A percentile compares a stretch with the other conserved stretches of the same genome.
These are phyloP conservation scores for Trichothecium sympodiale DNA, from an alignment of 2,329 filamentous ascomycete genomes.

Conservation along the genomic window DNA sequence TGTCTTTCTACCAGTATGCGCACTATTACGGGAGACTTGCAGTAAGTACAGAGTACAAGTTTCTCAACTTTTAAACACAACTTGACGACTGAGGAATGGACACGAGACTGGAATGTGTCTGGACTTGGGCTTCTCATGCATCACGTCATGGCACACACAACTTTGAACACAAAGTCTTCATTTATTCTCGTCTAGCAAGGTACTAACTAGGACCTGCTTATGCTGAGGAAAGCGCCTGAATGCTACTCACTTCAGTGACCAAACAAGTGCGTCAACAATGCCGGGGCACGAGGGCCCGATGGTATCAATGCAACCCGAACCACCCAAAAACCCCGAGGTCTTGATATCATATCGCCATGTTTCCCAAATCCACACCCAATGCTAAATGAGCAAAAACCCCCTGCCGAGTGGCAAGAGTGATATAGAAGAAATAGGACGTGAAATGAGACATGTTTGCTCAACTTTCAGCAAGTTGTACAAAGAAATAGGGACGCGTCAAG, in stretches of 20 bases:
- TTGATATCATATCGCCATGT: constrained; percentile 19
- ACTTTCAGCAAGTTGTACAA: constrained; percentile 2
- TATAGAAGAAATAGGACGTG: constrained; percentile 2
- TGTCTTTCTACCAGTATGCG: too few species aligned
- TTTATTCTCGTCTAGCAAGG: constrained; percentile 8
- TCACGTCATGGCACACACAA: too few species aligned
- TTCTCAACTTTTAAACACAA: too few species aligned
- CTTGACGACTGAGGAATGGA: too few species aligned
- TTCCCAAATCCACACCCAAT: constrained; percentile 17
- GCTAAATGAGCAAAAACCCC: constrained; percentile 6
- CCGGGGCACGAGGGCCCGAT: constrained; percentile 21
- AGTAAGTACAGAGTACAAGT: too few species aligned
- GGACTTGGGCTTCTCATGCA: too few species aligned
- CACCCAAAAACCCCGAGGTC: constrained; percentile 11
- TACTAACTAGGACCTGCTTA: not conserved
- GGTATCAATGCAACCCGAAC: constrained; percentile 17
- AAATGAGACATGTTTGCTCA: constrained; percentile 1
- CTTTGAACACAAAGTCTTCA: not conserved
- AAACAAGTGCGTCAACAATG: constrained; percentile 16
- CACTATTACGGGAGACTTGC: too few species aligned
- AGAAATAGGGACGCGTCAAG: not conserved
- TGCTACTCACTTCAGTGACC: constrained; percentile 3
- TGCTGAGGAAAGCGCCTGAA: not conserved
- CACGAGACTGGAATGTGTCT: too few species aligned
- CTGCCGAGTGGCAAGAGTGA: constrained; percentile 2